Conservation (phyloP, 768 basidiomycete genomes). For the Mycena epipterygia region DNA sequence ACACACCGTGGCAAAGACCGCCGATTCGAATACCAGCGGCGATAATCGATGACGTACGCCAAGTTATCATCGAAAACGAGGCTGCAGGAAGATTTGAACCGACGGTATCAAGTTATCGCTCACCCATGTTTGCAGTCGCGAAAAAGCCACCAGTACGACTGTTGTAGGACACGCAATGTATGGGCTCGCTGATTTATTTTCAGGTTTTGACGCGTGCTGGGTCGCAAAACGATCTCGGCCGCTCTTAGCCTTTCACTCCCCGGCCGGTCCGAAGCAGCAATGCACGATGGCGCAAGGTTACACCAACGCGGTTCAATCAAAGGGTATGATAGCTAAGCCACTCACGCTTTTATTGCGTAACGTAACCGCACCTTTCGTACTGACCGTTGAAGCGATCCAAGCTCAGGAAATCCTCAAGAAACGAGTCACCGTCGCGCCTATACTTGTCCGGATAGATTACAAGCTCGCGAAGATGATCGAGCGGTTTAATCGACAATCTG, state of each 20-base stretch:
- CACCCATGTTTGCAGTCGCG: constrained; percentile 38
- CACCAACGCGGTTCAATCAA: constrained; percentile 19
- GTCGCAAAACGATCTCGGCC: not conserved
- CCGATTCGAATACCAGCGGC: constrained; percentile 39
- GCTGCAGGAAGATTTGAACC: constrained; percentile 39
- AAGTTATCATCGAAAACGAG: constrained; percentile 36
- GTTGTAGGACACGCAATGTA: constrained; percentile 41
- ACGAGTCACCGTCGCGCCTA: constrained; percentile 38
- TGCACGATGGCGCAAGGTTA: constrained; percentile 24
- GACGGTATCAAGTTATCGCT: constrained; percentile 38
- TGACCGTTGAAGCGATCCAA: constrained; percentile 35
- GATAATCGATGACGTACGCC: constrained; percentile 33
- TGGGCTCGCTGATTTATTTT: constrained; percentile 44
- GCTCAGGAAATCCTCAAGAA: constrained; percentile 46
- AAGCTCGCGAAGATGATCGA: not conserved
- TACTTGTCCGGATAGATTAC: constrained; percentile 51
- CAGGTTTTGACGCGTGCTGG: constrained; percentile 47
- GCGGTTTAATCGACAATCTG: constrained; percentile 21
- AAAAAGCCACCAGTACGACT: constrained; percentile 43
- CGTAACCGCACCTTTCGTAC: constrained; percentile 40
- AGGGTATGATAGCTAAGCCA: constrained; percentile 27
- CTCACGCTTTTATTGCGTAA: constrained; percentile 35
- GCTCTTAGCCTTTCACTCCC: constrained; percentile 25
- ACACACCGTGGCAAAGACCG: constrained; percentile 39
- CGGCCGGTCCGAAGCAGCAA: constrained; percentile 20